Conservation (phyloP, 345 rosid species). For the Combretum micranthum region DNA sequence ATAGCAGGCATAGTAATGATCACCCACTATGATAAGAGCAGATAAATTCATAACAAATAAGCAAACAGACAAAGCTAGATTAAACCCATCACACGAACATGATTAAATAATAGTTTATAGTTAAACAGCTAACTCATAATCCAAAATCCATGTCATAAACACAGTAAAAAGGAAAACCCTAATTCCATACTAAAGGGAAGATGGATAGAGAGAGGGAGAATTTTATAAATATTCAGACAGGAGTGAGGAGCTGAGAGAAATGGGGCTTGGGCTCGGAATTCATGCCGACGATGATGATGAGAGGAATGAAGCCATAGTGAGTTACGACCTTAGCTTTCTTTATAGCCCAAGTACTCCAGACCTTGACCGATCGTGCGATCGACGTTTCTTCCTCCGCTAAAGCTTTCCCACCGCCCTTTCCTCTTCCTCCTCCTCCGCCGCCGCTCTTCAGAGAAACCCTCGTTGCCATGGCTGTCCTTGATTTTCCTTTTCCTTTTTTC, state of each 20-base stretch:
- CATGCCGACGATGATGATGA: slow-evolving; percentile 83
- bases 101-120: no score
- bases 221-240: slow-evolving; percentile 35
- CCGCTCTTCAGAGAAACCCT: slow-evolving; percentile 22
- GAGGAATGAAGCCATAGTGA: slow-evolving; percentile 94
- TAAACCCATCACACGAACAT: no score
- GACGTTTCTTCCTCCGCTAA: slow-evolving; percentile 38
- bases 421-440: slow-evolving; percentile 49
- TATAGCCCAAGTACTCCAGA: slow-evolving; percentile 86
- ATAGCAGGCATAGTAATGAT: no score
- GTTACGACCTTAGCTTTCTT: slow-evolving; percentile 81
- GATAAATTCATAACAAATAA: no score
- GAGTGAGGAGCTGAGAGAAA: slow-evolving; percentile 80
- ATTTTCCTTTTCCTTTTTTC: no score
- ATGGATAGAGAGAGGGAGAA: no score
- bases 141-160: no score
- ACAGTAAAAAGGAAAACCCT: no score
- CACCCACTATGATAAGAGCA: no score
- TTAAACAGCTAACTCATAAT: no score
- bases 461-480: slow-evolving; percentile 10
- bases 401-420: slow-evolving; percentile 45
- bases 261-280: slow-evolving; percentile 92
- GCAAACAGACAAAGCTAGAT: no score
- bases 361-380: slow-evolving; percentile 45
- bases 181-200: no score